Evolutionary conservation across 2,329 filamentous ascomycete species (phyloP).

Genomic region (Apiospora phragmitis): DNA sequence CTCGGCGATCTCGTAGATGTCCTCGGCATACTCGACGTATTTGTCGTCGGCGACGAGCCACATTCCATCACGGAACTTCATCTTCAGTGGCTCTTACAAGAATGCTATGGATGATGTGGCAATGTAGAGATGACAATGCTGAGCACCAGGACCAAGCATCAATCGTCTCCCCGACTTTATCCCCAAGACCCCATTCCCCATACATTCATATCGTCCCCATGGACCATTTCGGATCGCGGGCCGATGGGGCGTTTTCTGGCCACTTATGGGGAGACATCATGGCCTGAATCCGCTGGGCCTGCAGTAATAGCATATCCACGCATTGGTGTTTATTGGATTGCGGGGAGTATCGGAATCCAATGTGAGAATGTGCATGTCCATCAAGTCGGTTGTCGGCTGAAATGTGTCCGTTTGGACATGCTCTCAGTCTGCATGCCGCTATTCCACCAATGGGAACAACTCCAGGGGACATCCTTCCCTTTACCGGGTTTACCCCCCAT

Average conservation of each 20-base stretch:
- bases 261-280: slow-evolving; percentile 3
- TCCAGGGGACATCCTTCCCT: slow-evolving; percentile 15
- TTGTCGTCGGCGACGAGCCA: slow-evolving; percentile 64
- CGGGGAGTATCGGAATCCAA: not conserved
- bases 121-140: not conserved
- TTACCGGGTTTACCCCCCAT: slow-evolving; percentile 16
- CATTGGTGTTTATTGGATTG: not conserved
- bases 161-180: not conserved
- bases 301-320: not conserved
- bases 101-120: not conserved
- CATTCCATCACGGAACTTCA: slow-evolving; percentile 68
- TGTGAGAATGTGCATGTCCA: not conserved
- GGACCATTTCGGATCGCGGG: not conserved
- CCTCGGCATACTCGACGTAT: slow-evolving; percentile 65
- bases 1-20: slow-evolving; percentile 54
- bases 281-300: not conserved
- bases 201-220: not conserved
- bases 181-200: not conserved
- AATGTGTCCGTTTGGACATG: slow-evolving; percentile 10
- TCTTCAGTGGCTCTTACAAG: slow-evolving; percentile 26
- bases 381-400: slow-evolving; percentile 11
- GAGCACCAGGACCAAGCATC: not conserved
- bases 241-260: not conserved
- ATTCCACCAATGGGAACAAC: slow-evolving; percentile 32
- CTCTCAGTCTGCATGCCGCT: slow-evolving; percentile 15